Percentiles rank a stretch among this genome's conserved stretches.
Evolutionary conservation across 164 flowering plant genomes (phyloP).

Genomic region (Aristolochia contorta): DNA sequence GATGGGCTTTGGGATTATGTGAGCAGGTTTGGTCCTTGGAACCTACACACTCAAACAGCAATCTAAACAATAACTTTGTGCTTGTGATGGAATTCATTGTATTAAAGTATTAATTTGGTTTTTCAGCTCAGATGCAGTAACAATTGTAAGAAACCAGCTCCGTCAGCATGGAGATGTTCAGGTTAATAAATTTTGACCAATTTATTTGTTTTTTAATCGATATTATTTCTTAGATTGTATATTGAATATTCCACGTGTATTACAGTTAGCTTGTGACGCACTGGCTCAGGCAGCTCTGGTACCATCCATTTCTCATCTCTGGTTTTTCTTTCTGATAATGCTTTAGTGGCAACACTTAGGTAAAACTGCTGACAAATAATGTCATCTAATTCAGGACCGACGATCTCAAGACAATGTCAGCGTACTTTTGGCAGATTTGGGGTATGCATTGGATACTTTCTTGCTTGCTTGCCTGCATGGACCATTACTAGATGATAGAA

Average conservation of each 20-base stretch:
- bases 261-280: slow-evolving; percentile 81
- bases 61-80: neutral
- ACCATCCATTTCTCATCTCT: slow-evolving; percentile 5
- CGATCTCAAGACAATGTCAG: slow-evolving; percentile 82
- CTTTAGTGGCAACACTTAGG: neutral
- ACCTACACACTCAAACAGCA: neutral
- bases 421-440: slow-evolving; percentile 82
- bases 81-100: neutral
- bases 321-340: neutral
- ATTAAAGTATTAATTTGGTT: neutral
- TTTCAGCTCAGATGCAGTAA: slow-evolving; percentile 53
- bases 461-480: neutral
- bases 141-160: slow-evolving; percentile 73
- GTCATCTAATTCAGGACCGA: slow-evolving; percentile 45
- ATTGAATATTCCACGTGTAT: neutral
- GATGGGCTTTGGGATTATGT: slow-evolving; percentile 99
- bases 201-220: neutral
- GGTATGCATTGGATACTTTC: slow-evolving; percentile 35
- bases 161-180: slow-evolving; percentile 84
- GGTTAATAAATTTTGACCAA: slow-evolving; percentile 19
- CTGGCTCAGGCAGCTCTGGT: slow-evolving; percentile 80
- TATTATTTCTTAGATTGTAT: neutral
- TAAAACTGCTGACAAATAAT: neutral
- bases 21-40: slow-evolving; percentile 42
- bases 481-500: neutral